Base-by-base conservation (phyloP, 2,329 filamentous ascomycete genomes). In the Alternaria postmessia region DNA sequence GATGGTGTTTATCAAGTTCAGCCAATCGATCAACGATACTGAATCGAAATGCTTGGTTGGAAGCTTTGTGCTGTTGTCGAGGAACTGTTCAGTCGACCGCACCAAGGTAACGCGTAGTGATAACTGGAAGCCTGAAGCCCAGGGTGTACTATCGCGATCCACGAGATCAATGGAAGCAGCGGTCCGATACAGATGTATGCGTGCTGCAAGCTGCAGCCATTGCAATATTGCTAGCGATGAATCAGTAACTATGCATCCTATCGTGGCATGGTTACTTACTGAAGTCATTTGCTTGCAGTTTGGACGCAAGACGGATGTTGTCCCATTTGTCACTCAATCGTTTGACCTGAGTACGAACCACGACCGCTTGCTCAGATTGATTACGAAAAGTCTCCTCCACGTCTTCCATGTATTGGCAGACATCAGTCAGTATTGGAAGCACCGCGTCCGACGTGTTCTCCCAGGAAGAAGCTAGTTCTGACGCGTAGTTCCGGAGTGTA, bases 381-480 rank as follows among this genome's bases (percentile, higher is more conserved):
- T 61, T 63, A 7, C 64, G 51, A 24, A 78, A 75, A 4, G 75
- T 77, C 54, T 77, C 75, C 26, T 77, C 70, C 6, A 77, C 68
- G 42, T 78, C 75, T 61, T 78, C 75, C 64, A 75, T 72, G 26
- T 74, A 76, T 38, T 75, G 73, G 46, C 75, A 77, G 5, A 69
- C 71, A 38, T 77, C 70, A 20, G 76, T 61, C 16, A 78, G 60
- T 3, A 71, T 66, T 6, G 73, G 73, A 11, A 78, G 63, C 36
- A 75, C 64, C 3, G 67, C 58, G 30, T 78, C 75, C 3, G 74
- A 69, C 47, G 69, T 69, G 30, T 72, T 63, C 47, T 77, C 75
- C 71, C 72, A 72, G 8, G 63, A 61, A 22, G 69, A 66, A n/a
- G 70, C 69, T 20, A 78, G 48, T 38, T 78, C 74, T 20, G 71